Evolutionary conservation across 2,329 filamentous ascomycete species (phyloP), one percentile per base, ranked within the genome.

Genomic region (Grosmannia clavigera): DNA sequence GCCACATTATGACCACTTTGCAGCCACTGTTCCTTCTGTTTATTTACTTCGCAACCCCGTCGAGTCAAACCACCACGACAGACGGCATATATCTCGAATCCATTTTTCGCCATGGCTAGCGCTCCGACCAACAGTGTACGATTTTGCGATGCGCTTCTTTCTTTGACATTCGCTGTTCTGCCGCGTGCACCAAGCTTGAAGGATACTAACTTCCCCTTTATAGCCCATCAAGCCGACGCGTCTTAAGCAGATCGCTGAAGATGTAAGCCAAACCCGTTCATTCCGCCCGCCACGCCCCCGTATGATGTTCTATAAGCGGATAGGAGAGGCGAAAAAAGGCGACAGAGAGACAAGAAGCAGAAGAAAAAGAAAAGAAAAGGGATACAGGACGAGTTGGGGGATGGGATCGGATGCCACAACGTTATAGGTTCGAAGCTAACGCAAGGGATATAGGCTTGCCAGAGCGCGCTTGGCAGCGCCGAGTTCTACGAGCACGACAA

Each of bases 401-500:
- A 6, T 46, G 43, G 1, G 43, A 1, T 19, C 16, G 19, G 19
- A 46, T 9, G 35, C 16, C 27, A 54, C 12, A 54, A 55, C 16
- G 25, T 58, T 25, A 16, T 16, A 27, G 11, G 16, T 6, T 38
- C n/a, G 55, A 6, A 19, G 25, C 55, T 56, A 56, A 58, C 22
- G 48, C 57, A 52, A 25, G 33, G 43, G 55, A 51, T 58, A 22
- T 58, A 96, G 91, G 92, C 90, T 66, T 96, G 92, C 79, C 84
- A 88, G 70, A 81, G 80, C 66, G 87, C 90, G 62, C 82, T 97
- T 68, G 83, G 84, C 64, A 80, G 75, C 64, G 84, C 85, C 62
- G 84, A 90, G 63, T 85, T 81, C 75, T 99, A 99, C 77, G 88
- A 95, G 65, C 94, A 97, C 74, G 75, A 84, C 60, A 86, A 87